Evolutionary conservation across 1,139 yeast species (phyloP).

Genomic region (Arxiozyma slooffiae): DNA sequence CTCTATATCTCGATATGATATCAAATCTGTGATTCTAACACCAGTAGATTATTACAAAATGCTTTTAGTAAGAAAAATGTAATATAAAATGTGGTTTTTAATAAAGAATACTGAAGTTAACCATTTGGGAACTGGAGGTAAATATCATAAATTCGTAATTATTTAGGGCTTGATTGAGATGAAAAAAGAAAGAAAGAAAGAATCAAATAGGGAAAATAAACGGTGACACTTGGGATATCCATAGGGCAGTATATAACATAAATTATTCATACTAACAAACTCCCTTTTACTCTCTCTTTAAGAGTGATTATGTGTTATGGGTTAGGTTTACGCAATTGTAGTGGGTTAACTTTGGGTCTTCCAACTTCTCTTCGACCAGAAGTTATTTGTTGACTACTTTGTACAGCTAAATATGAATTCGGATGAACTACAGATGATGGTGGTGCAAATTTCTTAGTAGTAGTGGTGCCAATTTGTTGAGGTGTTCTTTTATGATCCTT

Average conservation of each 20-base stretch:
- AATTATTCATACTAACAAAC: not conserved
- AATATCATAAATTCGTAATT: not conserved
- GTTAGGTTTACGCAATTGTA: constrained; percentile 10
- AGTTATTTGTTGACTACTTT: not conserved
- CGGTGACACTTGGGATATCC: not conserved
- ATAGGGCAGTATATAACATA: not conserved
- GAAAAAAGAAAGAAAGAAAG: too few relatives aligned
- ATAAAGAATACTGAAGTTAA: too few relatives aligned
- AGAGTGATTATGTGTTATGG: not conserved
- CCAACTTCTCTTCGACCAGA: constrained; percentile 24
- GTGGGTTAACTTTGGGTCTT: constrained; percentile 24
- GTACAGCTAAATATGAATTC: constrained; percentile 9
- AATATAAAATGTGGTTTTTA: too few relatives aligned
- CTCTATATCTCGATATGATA: not conserved
- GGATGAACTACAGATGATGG: constrained; percentile 22
- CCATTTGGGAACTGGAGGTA: not conserved
- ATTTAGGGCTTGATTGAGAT: too few relatives aligned
- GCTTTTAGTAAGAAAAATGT: too few relatives aligned
- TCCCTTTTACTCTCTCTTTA: not conserved
- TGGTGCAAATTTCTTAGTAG: constrained; percentile 18
- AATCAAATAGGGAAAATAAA: not conserved
- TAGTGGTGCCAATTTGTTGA: not conserved
- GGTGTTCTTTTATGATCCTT: not conserved
- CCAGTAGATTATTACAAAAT: too few relatives aligned
- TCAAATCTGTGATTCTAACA: too few relatives aligned